These are phyloP conservation scores for Pseudocercospora fijiensis DNA, from an alignment of 2,329 filamentous ascomycete genomes.

Conservation along the genomic window DNA sequence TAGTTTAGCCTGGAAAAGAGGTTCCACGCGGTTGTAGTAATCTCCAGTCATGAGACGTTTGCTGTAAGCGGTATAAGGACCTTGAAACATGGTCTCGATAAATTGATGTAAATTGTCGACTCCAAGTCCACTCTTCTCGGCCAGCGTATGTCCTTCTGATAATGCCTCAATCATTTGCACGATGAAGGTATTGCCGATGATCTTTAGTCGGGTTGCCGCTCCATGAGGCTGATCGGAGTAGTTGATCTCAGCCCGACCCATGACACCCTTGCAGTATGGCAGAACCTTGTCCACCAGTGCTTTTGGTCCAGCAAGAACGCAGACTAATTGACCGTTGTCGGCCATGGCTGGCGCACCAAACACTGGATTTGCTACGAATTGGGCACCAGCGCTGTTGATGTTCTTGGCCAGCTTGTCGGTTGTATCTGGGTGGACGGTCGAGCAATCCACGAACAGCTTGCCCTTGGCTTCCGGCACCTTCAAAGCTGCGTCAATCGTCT, in stretches of 20 bases:
- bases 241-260: constrained; percentile 67
- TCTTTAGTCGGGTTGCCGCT: constrained; percentile 69
- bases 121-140: constrained; percentile 78
- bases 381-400: constrained; percentile 60
- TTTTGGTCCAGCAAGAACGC: constrained; percentile 67
- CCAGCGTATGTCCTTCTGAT: constrained; percentile 73
- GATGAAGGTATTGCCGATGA: constrained; percentile 85
- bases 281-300: constrained; percentile 62
- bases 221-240: constrained; percentile 67
- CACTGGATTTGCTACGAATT: constrained; percentile 73
- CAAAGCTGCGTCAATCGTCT: constrained; percentile 60
- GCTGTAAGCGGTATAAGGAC: constrained; percentile 72
- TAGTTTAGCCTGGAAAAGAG: constrained; percentile 79
- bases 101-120: constrained; percentile 68
- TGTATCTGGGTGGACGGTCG: constrained; percentile 81
- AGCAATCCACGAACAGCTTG: constrained; percentile 84
- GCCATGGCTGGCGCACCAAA: constrained; percentile 72
- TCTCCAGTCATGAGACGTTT: constrained; percentile 72
- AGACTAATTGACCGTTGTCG: constrained; percentile 68
- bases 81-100: constrained; percentile 71
- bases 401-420: constrained; percentile 64
- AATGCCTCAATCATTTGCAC: constrained; percentile 78
- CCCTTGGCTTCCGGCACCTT: constrained; percentile 61
- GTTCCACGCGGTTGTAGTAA: constrained; percentile 72
- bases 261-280: constrained; percentile 72